These are phyloP conservation scores for Trichoderma sp. DNA, from an alignment of 2,329 filamentous ascomycete genomes.

Conservation along the genomic window DNA sequence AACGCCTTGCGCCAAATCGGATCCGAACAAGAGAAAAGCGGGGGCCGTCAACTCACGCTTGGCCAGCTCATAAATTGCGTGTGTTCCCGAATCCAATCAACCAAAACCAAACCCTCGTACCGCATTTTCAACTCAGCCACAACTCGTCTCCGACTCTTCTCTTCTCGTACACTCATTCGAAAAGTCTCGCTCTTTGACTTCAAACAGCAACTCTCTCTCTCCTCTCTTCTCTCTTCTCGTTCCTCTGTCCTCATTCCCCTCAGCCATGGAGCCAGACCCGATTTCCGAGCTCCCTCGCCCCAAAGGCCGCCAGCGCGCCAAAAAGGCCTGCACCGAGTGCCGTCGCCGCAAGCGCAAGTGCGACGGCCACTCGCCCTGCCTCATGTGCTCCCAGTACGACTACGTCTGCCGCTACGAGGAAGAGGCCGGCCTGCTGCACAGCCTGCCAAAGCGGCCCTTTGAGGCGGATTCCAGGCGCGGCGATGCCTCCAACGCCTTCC, in stretches of 20 bases:
- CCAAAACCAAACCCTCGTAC: not conserved
- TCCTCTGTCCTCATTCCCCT: not conserved
- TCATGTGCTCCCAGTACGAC: constrained; percentile 25
- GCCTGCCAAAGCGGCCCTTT: not conserved
- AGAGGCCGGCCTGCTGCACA: not conserved
- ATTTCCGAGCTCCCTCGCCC: not conserved
- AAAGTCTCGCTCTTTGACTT: not conserved
- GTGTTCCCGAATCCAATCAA: not conserved
- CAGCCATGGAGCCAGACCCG: not conserved
- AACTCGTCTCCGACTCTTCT: not conserved
- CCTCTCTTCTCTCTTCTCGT: not conserved
- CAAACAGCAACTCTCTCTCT: not conserved
- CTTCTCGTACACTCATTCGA: not conserved
- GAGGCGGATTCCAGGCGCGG: not conserved
- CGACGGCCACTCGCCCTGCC: constrained; percentile 26
- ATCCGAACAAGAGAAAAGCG: not conserved
- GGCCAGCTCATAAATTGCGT: not conserved
- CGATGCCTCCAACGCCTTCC: not conserved
- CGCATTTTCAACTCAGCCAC: not conserved
- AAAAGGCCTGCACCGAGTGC: constrained; percentile 21
- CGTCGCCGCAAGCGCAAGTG: constrained; percentile 28
- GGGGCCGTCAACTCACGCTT: not conserved
- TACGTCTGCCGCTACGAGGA: constrained; percentile 26
- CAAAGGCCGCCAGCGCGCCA: constrained; percentile 1
- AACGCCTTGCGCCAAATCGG: not conserved